Evolutionary conservation across 192 early-diverging fungal genomes (phyloP).

Genomic region (Borealophlyctis nickersoniae): DNA sequence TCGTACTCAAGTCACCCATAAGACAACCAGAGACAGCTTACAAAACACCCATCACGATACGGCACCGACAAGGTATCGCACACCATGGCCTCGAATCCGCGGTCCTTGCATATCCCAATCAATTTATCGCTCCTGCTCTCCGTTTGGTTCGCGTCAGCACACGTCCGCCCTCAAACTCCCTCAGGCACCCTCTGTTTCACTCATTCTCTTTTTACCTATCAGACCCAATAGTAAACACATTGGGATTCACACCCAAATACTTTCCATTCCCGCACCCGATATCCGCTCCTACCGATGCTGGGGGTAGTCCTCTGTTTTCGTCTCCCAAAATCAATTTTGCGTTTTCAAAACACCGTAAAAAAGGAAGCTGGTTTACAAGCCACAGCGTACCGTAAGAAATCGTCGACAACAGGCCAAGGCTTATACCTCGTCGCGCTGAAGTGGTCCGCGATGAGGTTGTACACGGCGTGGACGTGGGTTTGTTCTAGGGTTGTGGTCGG

Average conservation of each 20-base stretch:
- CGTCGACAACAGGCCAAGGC: slow-evolving; percentile 95
- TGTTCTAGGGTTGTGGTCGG: slow-evolving; percentile 60
- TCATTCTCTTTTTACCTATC: slow-evolving; percentile 68
- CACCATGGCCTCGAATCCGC: slow-evolving; percentile 78
- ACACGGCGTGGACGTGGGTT: slow-evolving; percentile 85
- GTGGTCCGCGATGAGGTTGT: slow-evolving; percentile 87
- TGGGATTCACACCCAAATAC: slow-evolving; percentile 86
- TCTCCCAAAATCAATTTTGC: background rate
- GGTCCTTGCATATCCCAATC: slow-evolving; percentile 67
- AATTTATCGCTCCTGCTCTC: slow-evolving; percentile 75
- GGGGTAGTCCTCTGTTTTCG: background rate
- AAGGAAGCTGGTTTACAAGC: background rate
- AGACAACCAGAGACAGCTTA: slow-evolving; percentile 34
- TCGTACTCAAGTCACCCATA: too few relatives aligned
- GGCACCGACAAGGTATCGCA: slow-evolving; percentile 77
- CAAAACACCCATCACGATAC: slow-evolving; percentile 69
- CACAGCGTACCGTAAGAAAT: slow-evolving; percentile 58
- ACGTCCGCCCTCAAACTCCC: too few relatives aligned
- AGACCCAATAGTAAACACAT: slow-evolving; percentile 77
- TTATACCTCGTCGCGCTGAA: slow-evolving; percentile 96
- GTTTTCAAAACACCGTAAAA: background rate
- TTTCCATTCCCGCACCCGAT: slow-evolving; percentile 98
- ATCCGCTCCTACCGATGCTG: slow-evolving; percentile 84
- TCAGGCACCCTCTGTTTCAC: too few relatives aligned
- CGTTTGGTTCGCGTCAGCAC: too few relatives aligned